phyloP scores from a whole-genome alignment of 2,329 filamentous ascomycete species.

The Helotiales sp. region DNA sequence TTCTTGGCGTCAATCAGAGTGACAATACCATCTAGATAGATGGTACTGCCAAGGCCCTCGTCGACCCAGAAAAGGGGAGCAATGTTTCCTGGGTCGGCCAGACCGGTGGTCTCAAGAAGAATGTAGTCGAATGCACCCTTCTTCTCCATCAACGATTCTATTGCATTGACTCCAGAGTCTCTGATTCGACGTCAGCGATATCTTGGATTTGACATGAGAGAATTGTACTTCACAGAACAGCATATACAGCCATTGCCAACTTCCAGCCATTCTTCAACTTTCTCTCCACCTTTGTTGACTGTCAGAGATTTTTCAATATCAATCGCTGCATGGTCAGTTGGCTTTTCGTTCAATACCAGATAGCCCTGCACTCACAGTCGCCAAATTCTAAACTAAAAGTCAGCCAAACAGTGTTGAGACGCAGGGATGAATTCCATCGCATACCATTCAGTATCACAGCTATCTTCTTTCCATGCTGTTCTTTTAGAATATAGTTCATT shows the following conservation, averaged over 20 bases:
- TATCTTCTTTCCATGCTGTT: slow-evolving; percentile 96
- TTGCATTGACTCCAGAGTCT: slow-evolving; percentile 90
- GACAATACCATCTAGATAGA: slow-evolving; percentile 96
- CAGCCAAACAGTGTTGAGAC: slow-evolving; percentile 21
- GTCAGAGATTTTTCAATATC: slow-evolving; percentile 97
- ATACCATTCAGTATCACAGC: slow-evolving; percentile 95
- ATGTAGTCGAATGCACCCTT: slow-evolving; percentile 97
- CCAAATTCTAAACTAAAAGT: slow-evolving; percentile 67
- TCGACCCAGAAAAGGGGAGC: slow-evolving; percentile 98
- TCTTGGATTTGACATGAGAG: not conserved
- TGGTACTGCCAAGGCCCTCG: slow-evolving; percentile 90
- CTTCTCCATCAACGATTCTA: slow-evolving; percentile 94
- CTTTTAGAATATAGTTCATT: slow-evolving; percentile 93
- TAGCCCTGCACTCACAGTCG: slow-evolving; percentile 63
- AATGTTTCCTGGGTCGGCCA: slow-evolving; percentile 94
- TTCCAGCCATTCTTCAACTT: slow-evolving; percentile 93
- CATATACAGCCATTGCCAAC: slow-evolving; percentile 97
- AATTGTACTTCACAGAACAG: slow-evolving; percentile 85
- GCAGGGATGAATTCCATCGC: no score
- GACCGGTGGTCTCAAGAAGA: slow-evolving; percentile 90
- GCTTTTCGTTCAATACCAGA: not conserved
- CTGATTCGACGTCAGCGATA: slow-evolving; percentile 48
- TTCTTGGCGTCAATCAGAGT: slow-evolving; percentile 96
- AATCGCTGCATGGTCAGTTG: slow-evolving; percentile 56
- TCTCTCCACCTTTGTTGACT: slow-evolving; percentile 80